These are phyloP conservation scores for Gyrodon lividus DNA, from an alignment of 768 basidiomycete genomes.

Conservation along the genomic window DNA sequence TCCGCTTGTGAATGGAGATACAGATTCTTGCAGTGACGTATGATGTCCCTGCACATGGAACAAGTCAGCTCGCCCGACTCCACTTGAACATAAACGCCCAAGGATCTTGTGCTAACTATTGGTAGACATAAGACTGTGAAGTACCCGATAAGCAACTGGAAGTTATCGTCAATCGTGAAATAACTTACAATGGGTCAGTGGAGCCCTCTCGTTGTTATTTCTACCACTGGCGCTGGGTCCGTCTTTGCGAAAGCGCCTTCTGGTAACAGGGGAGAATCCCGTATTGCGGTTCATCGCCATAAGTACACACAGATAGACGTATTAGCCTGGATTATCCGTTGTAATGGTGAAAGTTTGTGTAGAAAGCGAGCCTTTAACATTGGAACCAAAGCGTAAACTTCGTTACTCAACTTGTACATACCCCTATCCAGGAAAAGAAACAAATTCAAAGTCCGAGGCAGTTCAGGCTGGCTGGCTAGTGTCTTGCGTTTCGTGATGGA, in stretches of 20 bases:
- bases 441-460: too few relatives aligned
- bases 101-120: slow-evolving; percentile 33
- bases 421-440: too few relatives aligned
- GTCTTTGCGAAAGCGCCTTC: slow-evolving; percentile 5
- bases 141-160: slow-evolving; percentile 1
- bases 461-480: too few relatives aligned
- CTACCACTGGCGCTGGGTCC: slow-evolving; percentile 1
- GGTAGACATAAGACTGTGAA: slow-evolving; percentile 32
- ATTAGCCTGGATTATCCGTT: slow-evolving; percentile 8
- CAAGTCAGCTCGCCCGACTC: slow-evolving; percentile 3
- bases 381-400: not conserved
- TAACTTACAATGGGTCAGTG: slow-evolving; percentile 28
- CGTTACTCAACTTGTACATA: not conserved
- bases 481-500: too few relatives aligned
- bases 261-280: slow-evolving; percentile 12
- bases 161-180: not conserved
- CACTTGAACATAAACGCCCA: slow-evolving; percentile 10
- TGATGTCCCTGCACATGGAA: slow-evolving; percentile 39
- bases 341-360: not conserved
- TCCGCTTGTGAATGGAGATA: slow-evolving; percentile 38
- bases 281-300: slow-evolving; percentile 1
- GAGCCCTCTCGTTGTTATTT: slow-evolving; percentile 4
- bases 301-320: not conserved
- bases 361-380: too few relatives aligned
- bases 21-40: slow-evolving; percentile 31